Base-by-base conservation (phyloP, 2,329 filamentous ascomycete species). In the Boeremia lycopersici region DNA sequence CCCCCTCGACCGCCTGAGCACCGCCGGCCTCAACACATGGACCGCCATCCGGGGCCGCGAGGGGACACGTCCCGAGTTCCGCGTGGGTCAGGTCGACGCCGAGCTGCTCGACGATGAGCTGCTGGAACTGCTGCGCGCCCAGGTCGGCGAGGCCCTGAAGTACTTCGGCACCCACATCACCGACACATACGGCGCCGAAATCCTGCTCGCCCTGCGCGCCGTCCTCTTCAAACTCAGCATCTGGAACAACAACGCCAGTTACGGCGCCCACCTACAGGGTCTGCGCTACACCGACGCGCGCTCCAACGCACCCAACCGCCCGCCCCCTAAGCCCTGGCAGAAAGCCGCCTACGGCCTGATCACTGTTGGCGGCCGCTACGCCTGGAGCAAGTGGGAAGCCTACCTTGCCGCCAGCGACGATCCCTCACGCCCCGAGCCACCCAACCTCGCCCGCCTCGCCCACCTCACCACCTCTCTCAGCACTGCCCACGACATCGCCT, bases 191-290 rank as follows among this genome's bases (percentile, higher is more conserved):
- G 87, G 87, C 12, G 82, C 90, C 47, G 95, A 98, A 77, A 93
- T 98, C 48, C 82, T 89, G 59, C 82, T 97, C 26, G 84, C 81
- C 0, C 81, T 99, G 51, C 84, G 93, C 41, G 86, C 89, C 2
- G 80, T 92, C 3, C 80, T 99, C 7, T 99, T 97, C 81, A 99
- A 99, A 77, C 84, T 99, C 59, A 91, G 90, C 13, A 88, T 99
- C 54, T 99, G 95, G 95, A 93, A 98, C 74, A 91, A 97, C 74
- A 88, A 96, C 74, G 91, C 95, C 34, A 96, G 90, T 5, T 98
- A 99, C 75, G 95, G 95, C 56, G 95, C 95, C 10, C 88, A 91
- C 31, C 80, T 99, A 44, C 95, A 99, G 75, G 96, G 96, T 60
- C 82, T 99, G 26, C 88, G 88, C 70, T 98, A 93, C 70, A 89